A percentile compares a stretch with the other conserved stretches of the same genome.
Conservation (phyloP, 2,329 filamentous ascomycete genomes). For the Fusarium devonianum region DNA sequence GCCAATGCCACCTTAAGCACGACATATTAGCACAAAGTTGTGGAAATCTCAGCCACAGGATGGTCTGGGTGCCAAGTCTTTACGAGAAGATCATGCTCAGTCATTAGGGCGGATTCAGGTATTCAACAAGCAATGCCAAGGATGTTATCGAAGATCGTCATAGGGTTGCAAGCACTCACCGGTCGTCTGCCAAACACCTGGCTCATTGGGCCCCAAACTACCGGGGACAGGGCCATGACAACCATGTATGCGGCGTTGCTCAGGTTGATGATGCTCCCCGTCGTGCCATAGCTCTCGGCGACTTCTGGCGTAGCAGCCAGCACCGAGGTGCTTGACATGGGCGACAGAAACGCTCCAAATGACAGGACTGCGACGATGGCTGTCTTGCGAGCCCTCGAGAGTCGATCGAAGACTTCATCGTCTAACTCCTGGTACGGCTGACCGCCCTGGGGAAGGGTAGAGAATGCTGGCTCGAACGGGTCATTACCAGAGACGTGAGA, state of each 20-base stretch:
- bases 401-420: slow-evolving; percentile 69
- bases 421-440: slow-evolving; percentile 40
- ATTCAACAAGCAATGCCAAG: neutral
- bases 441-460: slow-evolving; percentile 5
- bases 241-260: slow-evolving; percentile 79
- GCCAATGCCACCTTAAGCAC: slow-evolving; percentile 57
- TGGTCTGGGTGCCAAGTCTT: too few relatives aligned
- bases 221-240: slow-evolving; percentile 74
- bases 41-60: too few relatives aligned
- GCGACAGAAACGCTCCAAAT: slow-evolving; percentile 78
- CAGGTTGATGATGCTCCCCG: slow-evolving; percentile 73
- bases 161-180: slow-evolving; percentile 52
- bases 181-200: slow-evolving; percentile 67
- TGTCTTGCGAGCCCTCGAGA: slow-evolving; percentile 68
- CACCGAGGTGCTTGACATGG: slow-evolving; percentile 76
- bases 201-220: slow-evolving; percentile 76
- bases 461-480: slow-evolving; percentile 34
- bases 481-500: slow-evolving; percentile 45
- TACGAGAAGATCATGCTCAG: too few relatives aligned
- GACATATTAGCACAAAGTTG: too few relatives aligned
- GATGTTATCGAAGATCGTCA: too few relatives aligned
- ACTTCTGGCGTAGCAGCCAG: slow-evolving; percentile 79
- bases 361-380: slow-evolving; percentile 73
- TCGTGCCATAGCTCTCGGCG: slow-evolving; percentile 68
- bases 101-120: too few relatives aligned